A percentile compares a stretch with the other conserved stretches of the same genome.
phyloP scores from a whole-genome alignment of 495 filamentous ascomycete genomes.

The Chaetomium fimeti region DNA sequence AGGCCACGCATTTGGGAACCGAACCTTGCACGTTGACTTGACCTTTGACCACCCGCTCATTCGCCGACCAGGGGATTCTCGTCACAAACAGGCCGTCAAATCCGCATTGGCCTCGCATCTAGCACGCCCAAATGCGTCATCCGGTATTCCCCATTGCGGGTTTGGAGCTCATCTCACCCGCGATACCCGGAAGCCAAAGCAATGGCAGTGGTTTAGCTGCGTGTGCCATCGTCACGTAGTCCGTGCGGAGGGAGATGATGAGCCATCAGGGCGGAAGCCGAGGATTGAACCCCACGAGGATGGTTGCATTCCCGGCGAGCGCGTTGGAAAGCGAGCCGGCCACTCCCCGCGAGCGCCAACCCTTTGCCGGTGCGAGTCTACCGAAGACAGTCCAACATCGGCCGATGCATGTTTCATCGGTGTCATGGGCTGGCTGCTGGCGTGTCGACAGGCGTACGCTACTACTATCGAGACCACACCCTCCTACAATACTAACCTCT shows the following conservation, averaged over 20 bases:
- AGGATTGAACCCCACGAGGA: constrained; percentile 21
- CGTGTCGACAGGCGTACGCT: constrained; percentile 28
- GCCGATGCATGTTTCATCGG: constrained; percentile 21
- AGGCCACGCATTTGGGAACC: constrained; percentile 26
- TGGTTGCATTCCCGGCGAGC: constrained; percentile 6
- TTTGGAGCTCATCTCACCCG: constrained; percentile 1
- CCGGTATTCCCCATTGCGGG: not conserved
- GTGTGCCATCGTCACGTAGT: constrained; percentile 23
- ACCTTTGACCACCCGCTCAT: constrained; percentile 21
- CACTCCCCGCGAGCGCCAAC: not conserved
- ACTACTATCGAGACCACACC: too few species aligned
- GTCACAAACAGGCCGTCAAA: not conserved
- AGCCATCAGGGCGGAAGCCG: too few species aligned
- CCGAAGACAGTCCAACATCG: not conserved
- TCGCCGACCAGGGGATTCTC: constrained; percentile 2
- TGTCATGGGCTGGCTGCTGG: constrained; percentile 26
- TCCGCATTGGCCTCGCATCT: not conserved
- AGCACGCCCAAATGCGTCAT: not conserved
- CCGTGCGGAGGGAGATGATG: not conserved
- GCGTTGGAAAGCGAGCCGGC: not conserved
- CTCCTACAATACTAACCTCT: not conserved
- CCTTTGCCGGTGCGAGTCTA: not conserved
- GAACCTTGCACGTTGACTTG: constrained; percentile 27
- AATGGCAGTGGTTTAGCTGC: constrained; percentile 29
- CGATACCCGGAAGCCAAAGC: constrained; percentile 13